Conservation (phyloP, 2,329 filamentous ascomycete genomes). For the Chaetomium olivaceum region DNA sequence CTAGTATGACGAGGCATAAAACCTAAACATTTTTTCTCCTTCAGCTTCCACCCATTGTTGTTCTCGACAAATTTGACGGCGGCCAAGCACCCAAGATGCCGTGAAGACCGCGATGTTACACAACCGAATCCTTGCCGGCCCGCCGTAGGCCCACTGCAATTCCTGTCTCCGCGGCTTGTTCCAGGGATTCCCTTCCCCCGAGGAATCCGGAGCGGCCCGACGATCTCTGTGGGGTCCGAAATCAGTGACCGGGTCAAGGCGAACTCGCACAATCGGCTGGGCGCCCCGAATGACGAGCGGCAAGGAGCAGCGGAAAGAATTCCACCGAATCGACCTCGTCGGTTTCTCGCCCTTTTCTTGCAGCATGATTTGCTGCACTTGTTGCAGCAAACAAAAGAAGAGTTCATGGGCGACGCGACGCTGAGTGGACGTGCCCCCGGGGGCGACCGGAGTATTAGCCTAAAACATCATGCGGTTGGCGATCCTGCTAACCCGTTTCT, state of each 20-base stretch:
- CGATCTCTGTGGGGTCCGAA: slow-evolving; percentile 14
- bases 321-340: background rate
- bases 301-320: background rate
- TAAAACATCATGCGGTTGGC: slow-evolving; percentile 18
- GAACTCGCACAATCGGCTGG: background rate
- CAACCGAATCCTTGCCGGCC: background rate
- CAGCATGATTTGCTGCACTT: background rate
- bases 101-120: background rate
- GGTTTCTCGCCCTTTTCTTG: background rate
- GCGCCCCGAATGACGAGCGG: too few species aligned
- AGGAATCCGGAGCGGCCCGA: slow-evolving; percentile 19
- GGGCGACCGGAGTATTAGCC: slow-evolving; percentile 22
- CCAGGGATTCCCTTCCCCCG: background rate
- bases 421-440: slow-evolving; percentile 1
- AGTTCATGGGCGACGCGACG: background rate
- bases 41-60: background rate
- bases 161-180: background rate
- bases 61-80: background rate
- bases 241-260: background rate
- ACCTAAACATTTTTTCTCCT: too few species aligned
- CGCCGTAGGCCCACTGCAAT: background rate
- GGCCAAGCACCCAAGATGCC: too few species aligned
- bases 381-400: too few species aligned
- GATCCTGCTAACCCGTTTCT: background rate
- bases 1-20: too few species aligned